Evolutionary conservation across 2,329 filamentous ascomycete genomes (phyloP).

Genomic region (Penicillium brevicompactum): DNA sequence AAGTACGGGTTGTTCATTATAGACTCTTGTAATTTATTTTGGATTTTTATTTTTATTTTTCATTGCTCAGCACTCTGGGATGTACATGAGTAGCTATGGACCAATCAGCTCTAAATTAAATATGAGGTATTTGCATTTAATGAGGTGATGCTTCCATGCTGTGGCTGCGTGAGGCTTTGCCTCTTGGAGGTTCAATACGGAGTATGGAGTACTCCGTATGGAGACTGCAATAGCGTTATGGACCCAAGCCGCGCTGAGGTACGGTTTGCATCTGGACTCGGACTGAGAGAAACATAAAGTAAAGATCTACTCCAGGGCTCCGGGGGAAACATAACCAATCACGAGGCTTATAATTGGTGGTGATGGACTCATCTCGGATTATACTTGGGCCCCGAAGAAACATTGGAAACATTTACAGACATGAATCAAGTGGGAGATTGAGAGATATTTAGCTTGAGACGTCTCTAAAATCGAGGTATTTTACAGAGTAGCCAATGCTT

Average conservation of each 20-base stretch:
- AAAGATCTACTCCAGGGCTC: slow-evolving; percentile 10
- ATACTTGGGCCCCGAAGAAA: background rate
- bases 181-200: too few relatives aligned
- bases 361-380: background rate
- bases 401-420: too few relatives aligned
- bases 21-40: too few relatives aligned
- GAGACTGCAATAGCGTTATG: background rate
- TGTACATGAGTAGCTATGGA: too few relatives aligned
- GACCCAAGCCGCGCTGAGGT: background rate
- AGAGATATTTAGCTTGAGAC: too few relatives aligned
- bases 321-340: slow-evolving; percentile 14
- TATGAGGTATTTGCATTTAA: too few relatives aligned
- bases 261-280: background rate
- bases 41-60: too few relatives aligned
- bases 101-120: too few relatives aligned
- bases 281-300: slow-evolving; percentile 5
- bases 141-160: too few relatives aligned
- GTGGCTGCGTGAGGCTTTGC: too few relatives aligned
- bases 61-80: too few relatives aligned
- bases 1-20: slow-evolving; percentile 10
- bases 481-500: background rate
- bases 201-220: too few relatives aligned
- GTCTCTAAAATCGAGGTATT: background rate
- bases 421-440: background rate
- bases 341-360: slow-evolving; percentile 10